Evolutionary conservation across 176 grass and related monocot genomes (phyloP).

Genomic region (Oryza meridionalis): DNA sequence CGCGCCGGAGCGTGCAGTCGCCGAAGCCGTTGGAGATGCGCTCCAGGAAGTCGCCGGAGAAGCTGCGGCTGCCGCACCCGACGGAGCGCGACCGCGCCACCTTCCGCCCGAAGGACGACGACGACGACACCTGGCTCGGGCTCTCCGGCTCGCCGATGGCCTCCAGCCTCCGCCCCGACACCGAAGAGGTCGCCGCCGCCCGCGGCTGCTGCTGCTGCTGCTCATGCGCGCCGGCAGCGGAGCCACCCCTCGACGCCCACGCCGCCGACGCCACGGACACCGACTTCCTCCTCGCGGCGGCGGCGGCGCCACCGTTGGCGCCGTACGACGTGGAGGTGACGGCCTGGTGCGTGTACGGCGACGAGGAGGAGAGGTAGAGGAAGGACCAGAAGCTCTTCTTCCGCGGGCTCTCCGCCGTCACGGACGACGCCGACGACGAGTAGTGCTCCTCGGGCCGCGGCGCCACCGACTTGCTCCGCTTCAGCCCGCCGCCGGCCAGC

Average conservation of each 20-base stretch:
- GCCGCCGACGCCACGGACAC: conserved; percentile 44
- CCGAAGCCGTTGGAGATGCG: conserved; percentile 82
- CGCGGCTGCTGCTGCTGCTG: conserved; percentile 46
- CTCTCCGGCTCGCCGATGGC: conserved; percentile 61
- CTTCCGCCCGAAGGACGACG: conserved; percentile 79
- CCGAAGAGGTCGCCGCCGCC: not conserved
- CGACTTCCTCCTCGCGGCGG: conserved; percentile 45
- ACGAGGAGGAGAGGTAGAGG: conserved; percentile 60
- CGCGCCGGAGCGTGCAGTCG: conserved; percentile 80
- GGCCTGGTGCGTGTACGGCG: conserved; percentile 46
- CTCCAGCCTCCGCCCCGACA: conserved; percentile 30
- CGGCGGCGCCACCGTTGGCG: not conserved
- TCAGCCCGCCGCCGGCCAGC: conserved; percentile 42
- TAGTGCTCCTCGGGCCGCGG: conserved; percentile 53
- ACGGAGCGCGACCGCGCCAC: conserved; percentile 82
- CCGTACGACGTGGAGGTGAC: conserved; percentile 12
- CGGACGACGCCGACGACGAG: conserved; percentile 25
- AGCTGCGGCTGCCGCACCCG: conserved; percentile 79
- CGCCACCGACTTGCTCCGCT: conserved; percentile 77
- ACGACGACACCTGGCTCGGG: conserved; percentile 59
- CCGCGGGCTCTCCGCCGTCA: conserved; percentile 66
- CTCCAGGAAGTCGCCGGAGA: conserved; percentile 89
- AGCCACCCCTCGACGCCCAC: conserved; percentile 33
- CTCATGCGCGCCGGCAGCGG: conserved; percentile 20
- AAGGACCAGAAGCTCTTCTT: conserved; percentile 99